phyloP scores from a whole-genome alignment of 78 protist genomes.

The Pelomyxa schiedti region DNA sequence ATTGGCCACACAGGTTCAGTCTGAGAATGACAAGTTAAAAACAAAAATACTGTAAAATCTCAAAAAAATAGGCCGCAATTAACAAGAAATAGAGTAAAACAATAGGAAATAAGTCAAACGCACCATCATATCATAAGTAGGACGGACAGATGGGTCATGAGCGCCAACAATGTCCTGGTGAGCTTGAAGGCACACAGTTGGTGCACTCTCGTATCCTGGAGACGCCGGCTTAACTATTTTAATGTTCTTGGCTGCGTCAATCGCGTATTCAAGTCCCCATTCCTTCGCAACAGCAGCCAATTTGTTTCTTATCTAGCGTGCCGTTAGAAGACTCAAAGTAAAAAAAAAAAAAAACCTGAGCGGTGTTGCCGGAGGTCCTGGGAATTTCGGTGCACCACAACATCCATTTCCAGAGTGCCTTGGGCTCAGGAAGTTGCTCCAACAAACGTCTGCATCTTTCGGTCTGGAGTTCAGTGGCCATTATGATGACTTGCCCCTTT shows the following conservation, averaged over 20 bases:
- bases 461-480: no score
- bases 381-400: not conserved
- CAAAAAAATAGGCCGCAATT: no score
- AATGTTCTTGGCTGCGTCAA: constrained; percentile 16
- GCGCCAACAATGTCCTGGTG: constrained; percentile 42
- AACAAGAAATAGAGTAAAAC: no score
- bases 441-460: no score
- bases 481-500: no score
- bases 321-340: not conserved
- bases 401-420: not conserved
- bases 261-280: not conserved
- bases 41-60: no score
- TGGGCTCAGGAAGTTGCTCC: no score
- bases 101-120: no score
- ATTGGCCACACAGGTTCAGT: not conserved
- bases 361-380: not conserved
- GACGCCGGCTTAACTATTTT: constrained; percentile 10
- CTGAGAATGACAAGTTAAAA: no score
- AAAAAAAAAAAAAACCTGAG: not conserved
- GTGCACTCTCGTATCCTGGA: constrained; percentile 15
- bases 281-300: not conserved
- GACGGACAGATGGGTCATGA: not conserved
- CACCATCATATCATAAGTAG: no score
- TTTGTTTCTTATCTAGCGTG: not conserved
- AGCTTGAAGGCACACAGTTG: constrained; percentile 25